phyloP scores from a whole-genome alignment of 2,329 filamentous ascomycete genomes.

The Monosporascus cannonballus region DNA sequence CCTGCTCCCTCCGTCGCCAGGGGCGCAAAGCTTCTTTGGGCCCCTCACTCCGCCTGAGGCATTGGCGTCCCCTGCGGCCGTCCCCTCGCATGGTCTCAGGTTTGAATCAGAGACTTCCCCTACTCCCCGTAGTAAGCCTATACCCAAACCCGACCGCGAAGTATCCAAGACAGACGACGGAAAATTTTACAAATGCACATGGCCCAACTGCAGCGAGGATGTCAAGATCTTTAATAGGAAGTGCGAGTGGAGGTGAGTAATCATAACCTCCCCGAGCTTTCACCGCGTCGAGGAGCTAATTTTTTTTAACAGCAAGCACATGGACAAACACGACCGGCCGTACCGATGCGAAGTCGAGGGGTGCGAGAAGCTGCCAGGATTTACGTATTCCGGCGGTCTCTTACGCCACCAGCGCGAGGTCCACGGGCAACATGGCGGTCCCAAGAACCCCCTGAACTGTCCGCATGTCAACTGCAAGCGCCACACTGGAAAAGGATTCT shows the following conservation, averaged over 20 bases:
- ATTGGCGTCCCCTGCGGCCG: not conserved
- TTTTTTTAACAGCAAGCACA: constrained; percentile 67
- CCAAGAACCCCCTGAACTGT: constrained; percentile 82
- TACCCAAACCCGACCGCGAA: constrained; percentile 53
- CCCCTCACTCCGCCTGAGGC: constrained; percentile 11
- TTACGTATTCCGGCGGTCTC: constrained; percentile 90
- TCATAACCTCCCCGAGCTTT: constrained; percentile 2
- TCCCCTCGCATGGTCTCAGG: not conserved
- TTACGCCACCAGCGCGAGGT: constrained; percentile 89
- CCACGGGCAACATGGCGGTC: constrained; percentile 82
- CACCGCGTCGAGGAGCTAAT: constrained; percentile 13
- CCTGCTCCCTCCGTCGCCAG: constrained; percentile 11
- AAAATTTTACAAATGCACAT: constrained; percentile 66
- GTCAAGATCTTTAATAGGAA: constrained; percentile 67
- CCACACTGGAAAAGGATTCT: constrained; percentile 82
- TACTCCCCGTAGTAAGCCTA: constrained; percentile 41
- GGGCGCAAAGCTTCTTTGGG: constrained; percentile 5
- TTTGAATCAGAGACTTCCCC: constrained; percentile 9
- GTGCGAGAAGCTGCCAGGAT: constrained; percentile 87
- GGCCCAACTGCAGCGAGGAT: constrained; percentile 61
- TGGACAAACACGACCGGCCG: constrained; percentile 95
- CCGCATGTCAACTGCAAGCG: constrained; percentile 85
- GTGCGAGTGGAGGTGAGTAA: constrained; percentile 87
- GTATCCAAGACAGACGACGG: constrained; percentile 60
- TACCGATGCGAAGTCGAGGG: constrained; percentile 79